Conservation (phyloP, 208 protist genomes). For the Trichomonas tenax region DNA sequence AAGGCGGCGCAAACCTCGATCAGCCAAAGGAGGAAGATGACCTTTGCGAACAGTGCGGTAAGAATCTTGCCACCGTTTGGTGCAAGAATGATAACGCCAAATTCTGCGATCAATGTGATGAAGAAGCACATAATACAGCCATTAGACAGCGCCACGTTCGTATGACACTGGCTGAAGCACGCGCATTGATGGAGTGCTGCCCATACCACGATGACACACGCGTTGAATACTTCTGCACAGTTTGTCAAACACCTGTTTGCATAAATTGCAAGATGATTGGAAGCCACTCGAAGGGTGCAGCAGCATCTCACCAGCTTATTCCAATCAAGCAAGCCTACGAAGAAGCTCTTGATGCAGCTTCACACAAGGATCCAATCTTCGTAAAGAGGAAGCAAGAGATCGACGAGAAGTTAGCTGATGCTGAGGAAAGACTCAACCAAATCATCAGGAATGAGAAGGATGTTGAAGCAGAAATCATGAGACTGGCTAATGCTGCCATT, state of each 20-base stretch:
- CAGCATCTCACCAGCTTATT: background rate
- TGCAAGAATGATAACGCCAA: background rate
- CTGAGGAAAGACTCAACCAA: background rate
- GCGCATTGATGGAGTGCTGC: background rate
- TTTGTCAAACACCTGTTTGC: background rate
- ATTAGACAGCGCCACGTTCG: background rate
- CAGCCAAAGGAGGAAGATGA: background rate
- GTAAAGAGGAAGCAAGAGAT: background rate
- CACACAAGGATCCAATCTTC: background rate
- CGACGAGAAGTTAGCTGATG: background rate
- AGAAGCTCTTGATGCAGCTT: background rate
- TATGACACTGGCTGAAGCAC: background rate
- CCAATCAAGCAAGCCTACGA: background rate
- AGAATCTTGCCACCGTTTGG: background rate
- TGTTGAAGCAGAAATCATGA: background rate
- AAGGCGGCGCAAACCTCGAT: background rate
- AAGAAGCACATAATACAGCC: background rate
- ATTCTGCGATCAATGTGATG: background rate
- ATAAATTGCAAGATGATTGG: background rate
- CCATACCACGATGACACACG: background rate
- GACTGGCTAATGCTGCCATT: background rate
- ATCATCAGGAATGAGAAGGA: background rate
- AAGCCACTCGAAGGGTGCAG: background rate
- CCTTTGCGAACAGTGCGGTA: background rate
- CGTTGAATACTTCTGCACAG: background rate